Percentiles rank a stretch among this genome's conserved stretches.
Evolutionary conservation across 805 yeast genomes (phyloP).

Genomic region (Kodamaea hsintzibuensis): DNA sequence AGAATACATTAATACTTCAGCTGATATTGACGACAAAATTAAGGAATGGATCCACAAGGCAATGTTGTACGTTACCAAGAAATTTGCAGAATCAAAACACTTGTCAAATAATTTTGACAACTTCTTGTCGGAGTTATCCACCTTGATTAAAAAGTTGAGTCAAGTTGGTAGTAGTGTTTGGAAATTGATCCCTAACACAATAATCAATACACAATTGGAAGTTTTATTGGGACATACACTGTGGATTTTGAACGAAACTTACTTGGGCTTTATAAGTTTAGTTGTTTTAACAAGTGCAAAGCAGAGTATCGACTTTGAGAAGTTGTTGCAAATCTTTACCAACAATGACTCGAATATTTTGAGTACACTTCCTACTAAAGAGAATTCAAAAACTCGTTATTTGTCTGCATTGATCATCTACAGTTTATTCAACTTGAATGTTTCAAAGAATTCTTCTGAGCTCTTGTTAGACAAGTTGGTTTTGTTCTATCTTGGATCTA

Average conservation of each 20-base stretch:
- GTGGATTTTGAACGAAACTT: constrained; percentile 46
- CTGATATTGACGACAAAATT: constrained; percentile 21
- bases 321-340: constrained; percentile 62
- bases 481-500: constrained; percentile 62
- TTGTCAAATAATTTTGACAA: constrained; percentile 30
- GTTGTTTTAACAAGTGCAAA: constrained; percentile 38
- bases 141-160: constrained; percentile 14
- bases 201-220: constrained; percentile 66
- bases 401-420: constrained; percentile 49
- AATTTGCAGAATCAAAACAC: constrained; percentile 51
- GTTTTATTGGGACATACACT: constrained; percentile 46
- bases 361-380: constrained; percentile 20
- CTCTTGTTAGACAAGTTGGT: constrained; percentile 49
- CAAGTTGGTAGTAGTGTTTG: constrained; percentile 22
- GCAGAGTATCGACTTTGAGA: constrained; percentile 43
- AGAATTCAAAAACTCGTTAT: constrained; percentile 31
- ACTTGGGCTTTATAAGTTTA: constrained; percentile 48
- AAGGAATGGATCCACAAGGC: constrained; percentile 58
- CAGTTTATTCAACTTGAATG: constrained; percentile 50
- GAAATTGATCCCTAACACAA: constrained; percentile 42
- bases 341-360: constrained; percentile 50
- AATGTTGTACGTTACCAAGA: constrained; percentile 60
- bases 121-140: constrained; percentile 27
- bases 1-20: constrained; percentile 26
- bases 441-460: constrained; percentile 44